A percentile compares a stretch with the other conserved stretches of the same genome.
phyloP scores from a whole-genome alignment of 2,329 filamentous ascomycete species.

The Neofusicoccum parvum region DNA sequence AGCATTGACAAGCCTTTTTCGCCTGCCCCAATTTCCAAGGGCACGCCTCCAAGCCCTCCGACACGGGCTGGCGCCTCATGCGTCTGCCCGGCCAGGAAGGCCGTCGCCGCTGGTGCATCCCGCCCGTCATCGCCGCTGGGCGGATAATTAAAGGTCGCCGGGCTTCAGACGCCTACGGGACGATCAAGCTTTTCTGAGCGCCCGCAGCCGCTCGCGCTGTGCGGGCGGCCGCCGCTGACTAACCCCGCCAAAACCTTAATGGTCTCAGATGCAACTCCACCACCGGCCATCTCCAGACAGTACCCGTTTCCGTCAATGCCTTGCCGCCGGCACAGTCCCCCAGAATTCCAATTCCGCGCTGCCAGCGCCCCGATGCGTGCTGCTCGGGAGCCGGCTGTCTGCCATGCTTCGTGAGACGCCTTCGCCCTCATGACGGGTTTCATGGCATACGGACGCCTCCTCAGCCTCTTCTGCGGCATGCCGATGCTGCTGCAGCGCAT shows the following conservation, averaged over 20 bases:
- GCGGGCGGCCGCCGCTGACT: slow-evolving; percentile 9
- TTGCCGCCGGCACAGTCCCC: slow-evolving; percentile 32
- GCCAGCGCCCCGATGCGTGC: background rate
- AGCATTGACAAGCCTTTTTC: slow-evolving; percentile 1
- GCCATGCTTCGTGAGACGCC: slow-evolving; percentile 38
- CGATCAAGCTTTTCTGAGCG: slow-evolving; percentile 14
- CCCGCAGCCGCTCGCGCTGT: background rate
- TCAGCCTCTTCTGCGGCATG: slow-evolving; percentile 36
- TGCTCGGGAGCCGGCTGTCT: background rate
- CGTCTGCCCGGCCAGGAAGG: background rate
- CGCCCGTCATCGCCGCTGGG: slow-evolving; percentile 7
- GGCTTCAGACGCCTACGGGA: slow-evolving; percentile 6
- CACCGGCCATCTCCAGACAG: slow-evolving; percentile 34
- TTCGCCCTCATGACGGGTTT: slow-evolving; percentile 44
- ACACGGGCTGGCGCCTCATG: slow-evolving; percentile 4
- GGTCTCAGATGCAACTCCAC: slow-evolving; percentile 30
- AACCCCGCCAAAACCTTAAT: slow-evolving; percentile 24
- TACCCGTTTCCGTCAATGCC: slow-evolving; percentile 34
- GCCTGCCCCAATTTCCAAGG: background rate
- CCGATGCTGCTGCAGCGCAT: slow-evolving; percentile 27
- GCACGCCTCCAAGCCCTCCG: background rate
- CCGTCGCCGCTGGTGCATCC: background rate
- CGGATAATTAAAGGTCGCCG: slow-evolving; percentile 14
- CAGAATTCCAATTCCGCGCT: slow-evolving; percentile 7
- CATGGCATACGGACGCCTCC: slow-evolving; percentile 30